Conservation (phyloP, 495 filamentous ascomycete species). For the Lophiostoma macrostomum region DNA sequence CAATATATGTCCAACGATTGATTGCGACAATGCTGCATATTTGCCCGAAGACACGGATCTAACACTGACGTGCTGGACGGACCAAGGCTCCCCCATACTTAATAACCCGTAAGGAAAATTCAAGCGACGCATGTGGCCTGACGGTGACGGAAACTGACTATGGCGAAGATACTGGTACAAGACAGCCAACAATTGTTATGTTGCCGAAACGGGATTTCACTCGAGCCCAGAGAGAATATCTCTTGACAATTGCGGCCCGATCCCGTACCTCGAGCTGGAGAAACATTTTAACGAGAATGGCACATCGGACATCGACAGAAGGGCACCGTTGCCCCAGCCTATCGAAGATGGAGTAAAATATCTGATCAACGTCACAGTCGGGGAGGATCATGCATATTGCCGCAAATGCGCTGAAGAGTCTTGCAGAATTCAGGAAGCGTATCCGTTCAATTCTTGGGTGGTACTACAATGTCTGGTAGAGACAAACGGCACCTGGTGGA, state of each 20-base stretch:
- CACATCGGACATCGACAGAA: conserved; percentile 18
- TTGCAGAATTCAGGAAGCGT: conserved; percentile 5
- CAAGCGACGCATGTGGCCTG: not conserved
- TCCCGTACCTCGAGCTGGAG: conserved; percentile 23
- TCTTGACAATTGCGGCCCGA: conserved; percentile 31
- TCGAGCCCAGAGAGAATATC: conserved; percentile 13
- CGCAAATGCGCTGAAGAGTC: conserved; percentile 5
- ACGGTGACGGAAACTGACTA: not conserved
- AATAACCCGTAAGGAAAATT: conserved; percentile 24
- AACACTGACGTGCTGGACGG: conserved; percentile 30
- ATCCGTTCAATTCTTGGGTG: conserved; percentile 16
- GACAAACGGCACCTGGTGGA: conserved; percentile 29
- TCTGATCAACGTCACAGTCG: conserved; percentile 32
- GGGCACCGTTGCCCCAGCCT: not conserved
- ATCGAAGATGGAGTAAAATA: conserved; percentile 6
- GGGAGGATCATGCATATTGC: conserved; percentile 24
- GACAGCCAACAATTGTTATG: conserved; percentile 33
- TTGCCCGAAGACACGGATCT: conserved; percentile 25
- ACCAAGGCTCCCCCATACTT: conserved; percentile 17
- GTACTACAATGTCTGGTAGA: conserved; percentile 27
- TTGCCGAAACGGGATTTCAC: conserved; percentile 19
- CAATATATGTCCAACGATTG: conserved; percentile 14
- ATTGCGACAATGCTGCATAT: conserved; percentile 19
- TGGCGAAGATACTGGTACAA: conserved; percentile 24
- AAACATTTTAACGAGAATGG: conserved; percentile 24